These are phyloP conservation scores for Omphalotus guepiniiformis DNA, from an alignment of 768 basidiomycete genomes.

Conservation along the genomic window DNA sequence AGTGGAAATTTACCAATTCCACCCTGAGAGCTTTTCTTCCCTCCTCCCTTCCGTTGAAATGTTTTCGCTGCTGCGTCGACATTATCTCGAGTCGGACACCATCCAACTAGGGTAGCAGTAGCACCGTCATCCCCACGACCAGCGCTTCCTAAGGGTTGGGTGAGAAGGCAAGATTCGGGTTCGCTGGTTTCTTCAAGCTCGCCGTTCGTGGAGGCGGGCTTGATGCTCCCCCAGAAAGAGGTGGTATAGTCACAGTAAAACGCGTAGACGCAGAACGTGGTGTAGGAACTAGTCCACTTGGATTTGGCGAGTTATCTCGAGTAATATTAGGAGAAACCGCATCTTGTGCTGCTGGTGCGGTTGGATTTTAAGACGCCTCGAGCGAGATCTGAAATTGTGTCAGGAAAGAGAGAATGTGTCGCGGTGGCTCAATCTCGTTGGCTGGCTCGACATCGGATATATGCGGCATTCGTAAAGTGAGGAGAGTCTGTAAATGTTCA, in stretches of 20 bases:
- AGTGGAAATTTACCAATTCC: conserved; percentile 24
- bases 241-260: no score
- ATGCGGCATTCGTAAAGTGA: conserved; percentile 5
- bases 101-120: conserved; percentile 44
- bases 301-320: not conserved
- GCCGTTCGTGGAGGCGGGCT: conserved; percentile 2
- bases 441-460: not conserved
- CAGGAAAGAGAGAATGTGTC: conserved; percentile 2
- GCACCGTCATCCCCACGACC: conserved; percentile 38
- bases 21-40: conserved; percentile 2
- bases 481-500: conserved; percentile 4
- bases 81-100: no score
- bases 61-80: conserved; percentile 56
- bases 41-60: conserved; percentile 20
- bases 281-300: not conserved
- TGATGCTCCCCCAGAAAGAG: no score
- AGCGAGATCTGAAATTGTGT: conserved; percentile 2
- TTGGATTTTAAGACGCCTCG: conserved; percentile 7
- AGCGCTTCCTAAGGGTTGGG: conserved; percentile 30
- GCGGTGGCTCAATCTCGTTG: not conserved
- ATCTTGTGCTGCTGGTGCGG: not conserved
- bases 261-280: no score
- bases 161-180: conserved; percentile 1
- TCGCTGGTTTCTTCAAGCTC: conserved; percentile 3
- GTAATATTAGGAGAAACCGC: not conserved